Evolutionary conservation across 805 yeast species (phyloP), one percentile per base, ranked within the genome.

Genomic region (Hanseniaspora meyeri): DNA sequence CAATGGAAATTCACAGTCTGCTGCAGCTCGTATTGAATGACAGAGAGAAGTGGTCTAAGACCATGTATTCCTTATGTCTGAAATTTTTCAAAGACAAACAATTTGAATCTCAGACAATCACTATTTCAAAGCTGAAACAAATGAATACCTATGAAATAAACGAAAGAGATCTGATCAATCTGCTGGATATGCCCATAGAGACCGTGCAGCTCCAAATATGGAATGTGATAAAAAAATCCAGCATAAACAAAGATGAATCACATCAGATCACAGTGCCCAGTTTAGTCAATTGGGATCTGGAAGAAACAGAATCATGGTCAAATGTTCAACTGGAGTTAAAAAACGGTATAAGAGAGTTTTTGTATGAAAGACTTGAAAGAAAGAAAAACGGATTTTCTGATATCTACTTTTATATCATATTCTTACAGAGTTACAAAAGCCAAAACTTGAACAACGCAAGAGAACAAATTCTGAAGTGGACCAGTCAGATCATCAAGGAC

Each of bases 121-220:
- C 57, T 2, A 53, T 53, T 4, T 53, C 57, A 1, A 53, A 53
- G 16, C 24, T 53, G 0, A 53, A 53, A 20, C 57, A 53, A 46
- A 53, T 46, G 51, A 31, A 46, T 8, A 45, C 49, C 1, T 39
- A 38, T 46, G 24, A 53, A 4, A 53, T 53, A 7, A 53, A 53
- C n/a, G 40, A 31, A 19, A 46, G 57, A 32, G 57, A 53, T 29
- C 32, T 53, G 3, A 53, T 53, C 4, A 53, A 53, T 53, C 40
- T 53, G 3, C 32, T 53, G 27, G 57, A 53, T 46, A 53, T 53
- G 57, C 57, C 57, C 8, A 31, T 46, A 24, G 57, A 53, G 19
- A 46, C 57, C 5, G 45, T 53, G 9, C 50, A 53, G 11, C 46
- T 53, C n/a, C 57, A 53, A 29, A 31, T 53, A n/a, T 53, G 57